phyloP scores from a whole-genome alignment of 371 early-diverging fungal species.

The Rhizopus arrhizus region DNA sequence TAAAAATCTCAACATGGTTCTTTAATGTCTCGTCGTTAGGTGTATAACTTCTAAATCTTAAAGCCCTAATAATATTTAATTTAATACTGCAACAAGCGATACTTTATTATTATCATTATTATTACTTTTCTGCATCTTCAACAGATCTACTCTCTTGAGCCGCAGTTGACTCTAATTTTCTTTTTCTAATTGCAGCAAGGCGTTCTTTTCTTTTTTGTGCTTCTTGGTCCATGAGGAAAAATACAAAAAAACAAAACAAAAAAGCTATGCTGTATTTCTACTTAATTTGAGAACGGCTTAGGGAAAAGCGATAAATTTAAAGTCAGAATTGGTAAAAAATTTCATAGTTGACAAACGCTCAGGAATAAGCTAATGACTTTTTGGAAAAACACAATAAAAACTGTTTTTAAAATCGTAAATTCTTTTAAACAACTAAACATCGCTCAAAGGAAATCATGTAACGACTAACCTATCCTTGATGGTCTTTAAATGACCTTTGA shows the following conservation, averaged over 20 bases:
- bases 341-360: no score
- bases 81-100: no score
- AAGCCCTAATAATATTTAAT: constrained; percentile 11
- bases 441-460: no score
- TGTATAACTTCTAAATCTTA: constrained; percentile 65
- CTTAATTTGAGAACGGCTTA: no score
- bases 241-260: neutral
- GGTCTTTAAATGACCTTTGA: no score
- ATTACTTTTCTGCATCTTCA: constrained; percentile 29
- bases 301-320: no score
- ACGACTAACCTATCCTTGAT: no score
- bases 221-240: constrained; percentile 63
- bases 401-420: no score
- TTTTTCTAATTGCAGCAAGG: constrained; percentile 64
- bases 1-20: constrained; percentile 49
- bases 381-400: no score
- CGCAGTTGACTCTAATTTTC: constrained; percentile 40
- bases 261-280: neutral
- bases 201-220: constrained; percentile 72
- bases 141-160: constrained; percentile 14
- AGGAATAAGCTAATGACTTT: no score
- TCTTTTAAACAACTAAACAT: no score
- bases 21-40: constrained; percentile 57
- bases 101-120: neutral
- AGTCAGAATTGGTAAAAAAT: no score